Percentiles rank a stretch among this genome's conserved stretches.
These are phyloP conservation scores for Ceriops tagal DNA, from an alignment of 345 rosid genomes.

Conservation along the genomic window DNA sequence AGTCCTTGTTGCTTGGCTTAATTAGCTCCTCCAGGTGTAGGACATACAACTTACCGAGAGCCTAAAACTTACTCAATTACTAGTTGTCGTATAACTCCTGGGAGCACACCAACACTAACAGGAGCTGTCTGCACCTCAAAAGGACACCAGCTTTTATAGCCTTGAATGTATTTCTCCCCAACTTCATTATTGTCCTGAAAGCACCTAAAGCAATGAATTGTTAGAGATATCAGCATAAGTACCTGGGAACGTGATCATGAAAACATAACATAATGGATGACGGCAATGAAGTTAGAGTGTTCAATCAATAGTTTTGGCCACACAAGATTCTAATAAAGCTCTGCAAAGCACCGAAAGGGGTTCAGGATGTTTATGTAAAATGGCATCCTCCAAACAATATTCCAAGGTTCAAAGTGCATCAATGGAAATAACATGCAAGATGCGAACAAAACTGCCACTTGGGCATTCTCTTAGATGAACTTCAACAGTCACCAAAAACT, in stretches of 20 bases:
- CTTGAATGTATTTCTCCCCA: constrained; percentile 16
- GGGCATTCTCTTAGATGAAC: too few species aligned
- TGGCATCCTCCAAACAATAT: too few species aligned
- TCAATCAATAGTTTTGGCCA: too few species aligned
- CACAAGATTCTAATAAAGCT: too few species aligned
- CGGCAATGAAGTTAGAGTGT: too few species aligned
- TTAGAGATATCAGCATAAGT: constrained; percentile 2
- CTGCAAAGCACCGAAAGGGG: too few species aligned
- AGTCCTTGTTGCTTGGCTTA: background rate
- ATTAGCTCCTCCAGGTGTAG: background rate
- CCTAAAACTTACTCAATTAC: constrained; percentile 61
- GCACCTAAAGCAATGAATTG: constrained; percentile 7
- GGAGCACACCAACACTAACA: constrained; percentile 71
- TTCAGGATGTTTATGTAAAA: too few species aligned
- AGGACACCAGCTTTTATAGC: constrained; percentile 11
- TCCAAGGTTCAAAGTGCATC: too few species aligned
- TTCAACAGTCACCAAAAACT: too few species aligned
- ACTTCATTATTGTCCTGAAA: constrained; percentile 34
- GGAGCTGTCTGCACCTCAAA: constrained; percentile 86
- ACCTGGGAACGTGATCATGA: background rate
- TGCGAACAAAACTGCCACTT: background rate
- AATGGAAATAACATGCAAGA: background rate
- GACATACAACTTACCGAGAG: background rate
- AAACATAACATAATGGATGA: too few species aligned
- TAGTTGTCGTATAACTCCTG: constrained; percentile 76